These are phyloP conservation scores for Medicago arabica DNA, from an alignment of 306 rosid genomes.

Conservation along the genomic window DNA sequence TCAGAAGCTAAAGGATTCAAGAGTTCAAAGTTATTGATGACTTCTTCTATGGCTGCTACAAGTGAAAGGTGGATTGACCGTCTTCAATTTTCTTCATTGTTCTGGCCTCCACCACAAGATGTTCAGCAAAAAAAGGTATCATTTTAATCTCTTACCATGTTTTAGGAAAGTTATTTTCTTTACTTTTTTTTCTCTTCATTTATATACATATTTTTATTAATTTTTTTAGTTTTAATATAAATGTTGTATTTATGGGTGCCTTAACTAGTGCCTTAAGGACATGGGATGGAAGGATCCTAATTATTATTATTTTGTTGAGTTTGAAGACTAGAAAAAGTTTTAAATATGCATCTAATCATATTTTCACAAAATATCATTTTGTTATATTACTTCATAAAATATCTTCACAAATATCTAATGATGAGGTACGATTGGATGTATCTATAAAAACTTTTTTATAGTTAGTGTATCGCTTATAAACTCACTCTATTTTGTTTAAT, in stretches of 20 bases:
- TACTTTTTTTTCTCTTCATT: no score
- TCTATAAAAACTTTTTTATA: not conserved
- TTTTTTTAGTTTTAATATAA: not conserved
- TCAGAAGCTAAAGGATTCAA: conserved; percentile 32
- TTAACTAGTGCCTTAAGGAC: not conserved
- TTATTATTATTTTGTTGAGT: not conserved
- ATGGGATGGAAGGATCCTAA: not conserved
- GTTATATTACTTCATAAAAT: conserved; percentile 7
- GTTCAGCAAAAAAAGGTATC: conserved; percentile 70
- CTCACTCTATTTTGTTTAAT: conserved; percentile 9
- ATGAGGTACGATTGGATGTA: not conserved
- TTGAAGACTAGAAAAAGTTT: not conserved
- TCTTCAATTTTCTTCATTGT: conserved; percentile 76
- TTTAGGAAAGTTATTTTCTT: not conserved
- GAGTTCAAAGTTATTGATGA: conserved; percentile 36
- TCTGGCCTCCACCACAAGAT: conserved; percentile 87
- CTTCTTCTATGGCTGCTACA: conserved; percentile 62
- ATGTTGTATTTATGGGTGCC: not conserved
- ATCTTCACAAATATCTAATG: not conserved
- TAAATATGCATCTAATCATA: not conserved
- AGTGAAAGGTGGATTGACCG: conserved; percentile 80
- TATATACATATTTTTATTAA: not conserved
- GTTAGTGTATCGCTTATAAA: not conserved
- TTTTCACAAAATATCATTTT: not conserved
- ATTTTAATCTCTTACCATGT: not conserved